These are phyloP conservation scores for Fonsecaea monophora DNA, from an alignment of 2,329 filamentous ascomycete species.

Conservation along the genomic window DNA sequence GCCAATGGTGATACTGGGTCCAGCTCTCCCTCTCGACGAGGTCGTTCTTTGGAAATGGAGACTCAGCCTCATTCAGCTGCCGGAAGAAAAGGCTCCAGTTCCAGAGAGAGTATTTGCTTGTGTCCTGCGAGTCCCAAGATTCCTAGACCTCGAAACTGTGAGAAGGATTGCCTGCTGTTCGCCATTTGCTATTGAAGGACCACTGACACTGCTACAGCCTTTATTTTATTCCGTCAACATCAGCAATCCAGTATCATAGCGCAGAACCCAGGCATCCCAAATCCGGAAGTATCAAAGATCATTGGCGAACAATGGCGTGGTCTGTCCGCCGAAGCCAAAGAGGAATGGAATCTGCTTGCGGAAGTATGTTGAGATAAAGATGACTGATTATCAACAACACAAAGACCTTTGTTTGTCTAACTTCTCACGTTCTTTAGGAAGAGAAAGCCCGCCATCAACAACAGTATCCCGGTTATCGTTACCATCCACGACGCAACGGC, in stretches of 20 bases:
- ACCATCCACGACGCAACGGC: conserved; percentile 75
- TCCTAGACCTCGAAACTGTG: conserved; percentile 73
- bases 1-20: conserved; percentile 19
- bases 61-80: conserved; percentile 10
- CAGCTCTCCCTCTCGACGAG: conserved; percentile 20
- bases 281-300: conserved; percentile 96
- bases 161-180: conserved; percentile 45
- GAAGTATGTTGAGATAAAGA: conserved; percentile 62
- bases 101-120: conserved; percentile 61
- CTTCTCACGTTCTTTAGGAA: conserved; percentile 59
- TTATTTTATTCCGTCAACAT: conserved; percentile 95
- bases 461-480: conserved; percentile 92
- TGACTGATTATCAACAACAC: conserved; percentile 14
- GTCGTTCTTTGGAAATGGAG: conserved; percentile 23
- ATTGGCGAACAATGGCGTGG: conserved; percentile 91
- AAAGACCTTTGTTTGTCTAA: conserved; percentile 36
- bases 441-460: conserved; percentile 89
- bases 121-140: conserved; percentile 76
- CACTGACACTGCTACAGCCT: conserved; percentile 66
- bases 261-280: conserved; percentile 85
- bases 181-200: conserved; percentile 24
- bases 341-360: conserved; percentile 85
- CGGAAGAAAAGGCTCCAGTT: conserved; percentile 6
- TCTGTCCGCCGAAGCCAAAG: conserved; percentile 75
- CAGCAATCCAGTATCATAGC: conserved; percentile 82